Evolutionary conservation across 352 stramenopile species (phyloP).

Genomic region (Phytophthora cactorum): DNA sequence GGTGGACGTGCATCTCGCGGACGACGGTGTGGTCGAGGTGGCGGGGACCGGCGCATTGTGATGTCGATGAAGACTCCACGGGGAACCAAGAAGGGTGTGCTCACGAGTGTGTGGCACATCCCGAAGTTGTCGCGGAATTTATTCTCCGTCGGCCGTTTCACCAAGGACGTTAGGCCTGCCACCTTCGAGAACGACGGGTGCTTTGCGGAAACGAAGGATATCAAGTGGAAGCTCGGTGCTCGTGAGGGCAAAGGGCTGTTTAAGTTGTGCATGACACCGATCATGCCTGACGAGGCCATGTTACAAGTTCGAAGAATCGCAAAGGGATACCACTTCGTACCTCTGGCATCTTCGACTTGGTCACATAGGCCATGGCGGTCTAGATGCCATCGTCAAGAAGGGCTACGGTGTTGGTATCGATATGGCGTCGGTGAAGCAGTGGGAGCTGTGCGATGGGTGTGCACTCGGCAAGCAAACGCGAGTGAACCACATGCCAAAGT

Average conservation of each 20-base stretch:
- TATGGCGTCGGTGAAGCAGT: neutral
- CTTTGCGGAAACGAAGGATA: too few relatives aligned
- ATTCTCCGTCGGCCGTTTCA: constrained; percentile 7
- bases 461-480: too few relatives aligned
- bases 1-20: constrained; percentile 24
- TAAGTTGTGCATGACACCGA: too few relatives aligned
- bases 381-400: constrained; percentile 24
- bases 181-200: too few relatives aligned
- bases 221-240: too few relatives aligned
- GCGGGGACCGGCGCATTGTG: neutral
- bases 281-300: too few relatives aligned
- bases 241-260: too few relatives aligned
- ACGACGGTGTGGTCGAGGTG: constrained; percentile 22
- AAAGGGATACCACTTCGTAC: too few relatives aligned
- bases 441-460: too few relatives aligned
- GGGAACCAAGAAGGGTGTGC: constrained; percentile 16
- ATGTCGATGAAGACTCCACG: constrained; percentile 29
- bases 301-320: too few relatives aligned
- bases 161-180: too few relatives aligned
- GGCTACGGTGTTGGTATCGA: constrained; percentile 8
- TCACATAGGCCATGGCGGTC: constrained; percentile 21
- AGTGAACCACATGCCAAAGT: neutral
- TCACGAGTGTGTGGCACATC: constrained; percentile 20
- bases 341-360: constrained; percentile 3
- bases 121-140: constrained; percentile 19